Percentiles rank a stretch among this genome's conserved stretches.
Evolutionary conservation across 805 yeast species (phyloP).

Genomic region (Yarrowia phangngaensis): DNA sequence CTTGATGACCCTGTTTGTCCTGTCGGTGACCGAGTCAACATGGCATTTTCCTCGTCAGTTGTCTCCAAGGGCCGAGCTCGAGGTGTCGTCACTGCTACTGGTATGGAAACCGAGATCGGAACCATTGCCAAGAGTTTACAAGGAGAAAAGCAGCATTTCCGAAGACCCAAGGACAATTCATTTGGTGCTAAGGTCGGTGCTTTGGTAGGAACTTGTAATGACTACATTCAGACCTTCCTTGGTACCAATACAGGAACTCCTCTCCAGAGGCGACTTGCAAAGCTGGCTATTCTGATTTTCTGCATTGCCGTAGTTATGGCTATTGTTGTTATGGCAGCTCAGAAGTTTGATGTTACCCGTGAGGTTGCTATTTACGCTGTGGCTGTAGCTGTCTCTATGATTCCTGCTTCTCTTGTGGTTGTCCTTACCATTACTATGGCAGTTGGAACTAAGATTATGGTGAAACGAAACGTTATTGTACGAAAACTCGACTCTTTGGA

Average conservation of each 20-base stretch:
- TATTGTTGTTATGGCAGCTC: slow-evolving; percentile 81
- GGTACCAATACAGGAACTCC: slow-evolving; percentile 83
- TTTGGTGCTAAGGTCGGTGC: slow-evolving; percentile 54
- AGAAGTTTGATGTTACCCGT: slow-evolving; percentile 64
- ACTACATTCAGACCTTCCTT: slow-evolving; percentile 61
- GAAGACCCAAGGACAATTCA: slow-evolving; percentile 45
- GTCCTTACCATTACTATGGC: slow-evolving; percentile 86
- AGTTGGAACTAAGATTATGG: slow-evolving; percentile 71
- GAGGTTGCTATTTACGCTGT: slow-evolving; percentile 87
- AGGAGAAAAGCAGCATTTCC: slow-evolving; percentile 43
- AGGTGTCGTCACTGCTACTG: slow-evolving; percentile 67
- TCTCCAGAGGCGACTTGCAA: slow-evolving; percentile 66
- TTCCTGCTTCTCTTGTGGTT: slow-evolving; percentile 74
- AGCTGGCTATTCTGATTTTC: slow-evolving; percentile 69
- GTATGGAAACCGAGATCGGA: slow-evolving; percentile 70
- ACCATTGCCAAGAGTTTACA: slow-evolving; percentile 60
- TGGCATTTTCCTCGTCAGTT: slow-evolving; percentile 66
- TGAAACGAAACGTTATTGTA: slow-evolving; percentile 64
- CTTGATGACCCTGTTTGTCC: slow-evolving; percentile 45
- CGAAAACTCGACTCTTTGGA: slow-evolving; percentile 74
- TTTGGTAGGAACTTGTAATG: slow-evolving; percentile 47
- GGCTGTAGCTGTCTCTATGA: slow-evolving; percentile 79
- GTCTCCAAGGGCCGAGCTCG: slow-evolving; percentile 73
- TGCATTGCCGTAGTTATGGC: slow-evolving; percentile 80
- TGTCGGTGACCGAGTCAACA: slow-evolving; percentile 69